phyloP scores from a whole-genome alignment of 2,329 filamentous ascomycete genomes.

The Trichoderma koningii region DNA sequence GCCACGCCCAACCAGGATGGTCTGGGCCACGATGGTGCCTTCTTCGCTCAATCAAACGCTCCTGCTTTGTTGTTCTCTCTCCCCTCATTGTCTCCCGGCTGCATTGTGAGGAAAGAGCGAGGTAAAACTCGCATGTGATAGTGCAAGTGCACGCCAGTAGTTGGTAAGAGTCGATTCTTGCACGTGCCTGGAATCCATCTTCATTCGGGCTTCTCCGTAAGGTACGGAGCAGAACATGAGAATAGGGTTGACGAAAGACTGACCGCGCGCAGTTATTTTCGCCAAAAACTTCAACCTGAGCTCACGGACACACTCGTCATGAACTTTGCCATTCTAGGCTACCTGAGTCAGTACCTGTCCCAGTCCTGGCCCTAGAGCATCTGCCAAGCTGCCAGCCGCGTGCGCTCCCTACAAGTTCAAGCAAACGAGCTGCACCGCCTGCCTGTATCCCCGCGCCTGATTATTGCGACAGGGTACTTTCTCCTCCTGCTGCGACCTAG shows the following conservation, averaged over 20 bases:
- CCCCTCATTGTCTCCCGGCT: not conserved
- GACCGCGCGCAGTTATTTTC: not conserved
- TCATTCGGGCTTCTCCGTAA: slow-evolving; percentile 2
- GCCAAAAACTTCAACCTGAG: not conserved
- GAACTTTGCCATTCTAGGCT: not conserved
- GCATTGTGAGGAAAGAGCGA: not conserved
- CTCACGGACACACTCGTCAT: not conserved
- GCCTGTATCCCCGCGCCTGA: not conserved
- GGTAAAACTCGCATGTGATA: not conserved
- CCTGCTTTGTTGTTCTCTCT: not conserved
- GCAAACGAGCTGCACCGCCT: not conserved
- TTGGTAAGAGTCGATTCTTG: not conserved
- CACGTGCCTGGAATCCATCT: not conserved
- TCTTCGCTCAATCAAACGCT: not conserved
- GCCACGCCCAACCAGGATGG: not conserved
- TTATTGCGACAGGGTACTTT: not conserved
- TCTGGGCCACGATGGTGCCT: slow-evolving; percentile 15
- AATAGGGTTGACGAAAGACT: no score
- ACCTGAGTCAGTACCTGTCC: slow-evolving; percentile 11
- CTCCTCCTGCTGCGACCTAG: not conserved
- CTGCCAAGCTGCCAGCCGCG: slow-evolving; percentile 11
- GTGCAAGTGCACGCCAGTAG: not conserved
- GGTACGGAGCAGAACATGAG: not conserved
- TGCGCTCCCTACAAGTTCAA: not conserved
- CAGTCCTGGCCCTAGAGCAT: not conserved